Evolutionary conservation across 148 eudicot genomes (phyloP).

Genomic region (Rhododendron henanense): DNA sequence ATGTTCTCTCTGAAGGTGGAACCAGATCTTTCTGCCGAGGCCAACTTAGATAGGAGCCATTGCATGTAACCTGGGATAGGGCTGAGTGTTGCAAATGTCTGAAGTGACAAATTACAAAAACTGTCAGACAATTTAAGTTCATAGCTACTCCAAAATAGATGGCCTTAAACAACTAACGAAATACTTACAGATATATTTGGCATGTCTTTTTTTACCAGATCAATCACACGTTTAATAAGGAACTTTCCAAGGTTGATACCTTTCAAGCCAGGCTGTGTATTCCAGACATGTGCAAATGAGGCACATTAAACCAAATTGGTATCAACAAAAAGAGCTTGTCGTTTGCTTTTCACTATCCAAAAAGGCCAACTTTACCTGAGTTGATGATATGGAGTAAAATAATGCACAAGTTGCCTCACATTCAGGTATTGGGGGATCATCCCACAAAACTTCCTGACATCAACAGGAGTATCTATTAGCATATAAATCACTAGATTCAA

Average conservation of each 20-base stretch:
- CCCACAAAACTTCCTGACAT: constrained; percentile 88
- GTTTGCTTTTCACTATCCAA: not conserved
- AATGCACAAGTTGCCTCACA: constrained; percentile 85
- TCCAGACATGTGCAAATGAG: constrained; percentile 5
- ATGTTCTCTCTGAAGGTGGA: constrained; percentile 71
- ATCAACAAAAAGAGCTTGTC: not conserved
- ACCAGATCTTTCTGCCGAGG: constrained; percentile 47
- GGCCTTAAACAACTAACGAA: constrained; percentile 2
- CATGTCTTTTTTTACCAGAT: constrained; percentile 87
- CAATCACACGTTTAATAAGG: constrained; percentile 93
- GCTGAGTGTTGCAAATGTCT: constrained; percentile 94
- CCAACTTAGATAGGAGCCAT: constrained; percentile 91
- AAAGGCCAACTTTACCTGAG: constrained; percentile 53
- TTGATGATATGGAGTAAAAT: constrained; percentile 94
- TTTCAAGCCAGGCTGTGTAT: constrained; percentile 85
- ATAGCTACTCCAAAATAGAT: not conserved
- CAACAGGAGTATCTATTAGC: constrained; percentile 5
- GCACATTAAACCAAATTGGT: constrained; percentile 3
- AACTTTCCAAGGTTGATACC: constrained; percentile 95
- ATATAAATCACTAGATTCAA: not conserved
- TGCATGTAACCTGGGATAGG: constrained; percentile 93
- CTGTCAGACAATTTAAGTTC: constrained; percentile 8
- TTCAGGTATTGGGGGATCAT: constrained; percentile 88
- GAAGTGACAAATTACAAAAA: constrained; percentile 5
- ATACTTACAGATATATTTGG: constrained; percentile 77